phyloP scores from a whole-genome alignment of 129 eudicot species.

The Gnaphalium uliginosum region DNA sequence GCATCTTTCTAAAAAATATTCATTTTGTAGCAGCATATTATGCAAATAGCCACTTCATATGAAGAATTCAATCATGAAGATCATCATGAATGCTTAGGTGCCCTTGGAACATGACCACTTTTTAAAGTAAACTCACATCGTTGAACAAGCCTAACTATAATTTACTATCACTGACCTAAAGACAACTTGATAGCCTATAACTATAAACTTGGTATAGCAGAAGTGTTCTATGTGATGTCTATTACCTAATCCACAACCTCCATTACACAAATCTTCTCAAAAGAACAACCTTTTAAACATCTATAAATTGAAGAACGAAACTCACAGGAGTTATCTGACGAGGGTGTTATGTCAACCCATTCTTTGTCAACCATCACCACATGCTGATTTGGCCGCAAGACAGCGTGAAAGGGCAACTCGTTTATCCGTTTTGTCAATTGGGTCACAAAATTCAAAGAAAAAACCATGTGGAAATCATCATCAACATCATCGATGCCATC shows the following conservation, averaged over 20 bases:
- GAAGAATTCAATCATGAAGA: no score
- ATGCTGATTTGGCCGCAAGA: constrained; percentile 42
- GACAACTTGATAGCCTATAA: constrained; percentile 6
- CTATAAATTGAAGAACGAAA: constrained; percentile 56
- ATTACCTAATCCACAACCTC: constrained; percentile 51
- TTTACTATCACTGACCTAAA: not conserved
- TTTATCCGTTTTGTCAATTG: constrained; percentile 43
- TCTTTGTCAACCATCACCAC: constrained; percentile 64
- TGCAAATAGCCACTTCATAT: not conserved
- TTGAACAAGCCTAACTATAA: not conserved
- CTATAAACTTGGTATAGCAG: constrained; percentile 16
- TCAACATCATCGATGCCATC: constrained; percentile 38
- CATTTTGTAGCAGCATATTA: not conserved
- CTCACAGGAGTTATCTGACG: constrained; percentile 79
- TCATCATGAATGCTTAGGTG: not conserved
- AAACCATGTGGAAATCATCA: constrained; percentile 54
- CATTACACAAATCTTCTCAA: constrained; percentile 56
- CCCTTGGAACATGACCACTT: not conserved
- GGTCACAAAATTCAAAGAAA: constrained; percentile 53
- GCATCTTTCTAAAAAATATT: not conserved
- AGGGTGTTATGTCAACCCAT: constrained; percentile 69
- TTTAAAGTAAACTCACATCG: not conserved
- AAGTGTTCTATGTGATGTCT: constrained; percentile 19
- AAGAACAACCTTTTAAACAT: constrained; percentile 48
- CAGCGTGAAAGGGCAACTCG: constrained; percentile 49